Evolutionary conservation across 495 filamentous ascomycete species (phyloP), one percentile per base, ranked within the genome.

Genomic region (Paragyromitra xinjiangensis): DNA sequence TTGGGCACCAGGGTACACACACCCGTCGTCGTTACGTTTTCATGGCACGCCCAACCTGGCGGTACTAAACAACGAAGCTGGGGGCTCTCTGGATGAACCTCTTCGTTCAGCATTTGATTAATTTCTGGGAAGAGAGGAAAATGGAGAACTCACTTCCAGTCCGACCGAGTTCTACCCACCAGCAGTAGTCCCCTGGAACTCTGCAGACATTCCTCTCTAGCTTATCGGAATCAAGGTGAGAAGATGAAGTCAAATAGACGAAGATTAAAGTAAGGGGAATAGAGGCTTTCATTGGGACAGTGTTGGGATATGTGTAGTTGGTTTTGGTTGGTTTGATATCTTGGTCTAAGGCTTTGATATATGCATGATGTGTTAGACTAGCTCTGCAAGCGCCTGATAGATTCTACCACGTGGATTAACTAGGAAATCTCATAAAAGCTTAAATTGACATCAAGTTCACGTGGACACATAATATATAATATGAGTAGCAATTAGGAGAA

Each of bases 131-230:
- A 34, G 37, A 26, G 19, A 4, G n/a, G 9, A 24, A 55, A 39
- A 1, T 12, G 11, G 11, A 45, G 8, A 26, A 66, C 34, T 2
- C 22, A 77, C 69, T n/a, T 12, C 8, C 45, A 26, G 19, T 19
- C 64, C 64, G 48, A 29, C 34, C 51, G 6, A 65, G 39, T n/a
- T 14, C 40, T 51, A 65, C 55, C 74, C 69, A 77, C 29, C 44
- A 14, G 29, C 74, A 77, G 40, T 56, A 77, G 16, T 19, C 4
- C 24, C 44, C 61, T 1, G 74, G 74, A 44, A 66, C 22, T 50
- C 42, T 73, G 34, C 69, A 77, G 9, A 39, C 48, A 9, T 66
- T 39, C 4, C 29, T 14, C 14, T 22, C 40, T 9, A 48, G 55
- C 12, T 51, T 19, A 2, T 22, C 16, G 29, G 45, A 12, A n/a